These are phyloP conservation scores for Cymbopogon flexuosus DNA, from an alignment of 202 grass and related monocot genomes.

Conservation along the genomic window DNA sequence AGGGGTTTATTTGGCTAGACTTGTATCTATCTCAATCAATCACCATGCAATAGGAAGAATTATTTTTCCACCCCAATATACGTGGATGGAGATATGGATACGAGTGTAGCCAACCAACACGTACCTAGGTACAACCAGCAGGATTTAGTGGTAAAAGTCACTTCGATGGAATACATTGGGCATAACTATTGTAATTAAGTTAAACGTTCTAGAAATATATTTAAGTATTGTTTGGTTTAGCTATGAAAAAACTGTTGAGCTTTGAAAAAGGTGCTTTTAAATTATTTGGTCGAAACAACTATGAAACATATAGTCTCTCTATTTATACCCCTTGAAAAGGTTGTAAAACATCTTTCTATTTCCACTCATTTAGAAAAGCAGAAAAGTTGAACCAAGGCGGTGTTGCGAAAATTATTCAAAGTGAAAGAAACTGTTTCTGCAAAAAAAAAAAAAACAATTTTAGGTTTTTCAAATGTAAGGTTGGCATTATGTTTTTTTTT, in stretches of 20 bases:
- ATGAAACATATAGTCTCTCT: neutral
- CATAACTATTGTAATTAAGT: neutral
- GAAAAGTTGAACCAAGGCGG: too few species aligned
- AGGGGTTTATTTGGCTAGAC: too few species aligned
- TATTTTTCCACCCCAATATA: neutral
- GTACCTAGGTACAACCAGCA: rapidly evolving
- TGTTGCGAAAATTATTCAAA: too few species aligned
- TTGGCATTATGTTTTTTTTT: too few species aligned
- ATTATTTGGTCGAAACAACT: neutral
- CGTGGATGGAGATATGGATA: neutral
- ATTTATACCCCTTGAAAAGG: neutral
- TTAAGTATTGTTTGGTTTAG: neutral
- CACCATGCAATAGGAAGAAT: too few species aligned
- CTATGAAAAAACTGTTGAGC: neutral
- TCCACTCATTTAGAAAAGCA: neutral
- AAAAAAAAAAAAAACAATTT: too few species aligned
- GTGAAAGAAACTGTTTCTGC: too few species aligned
- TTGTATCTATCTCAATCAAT: too few species aligned
- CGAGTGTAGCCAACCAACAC: neutral
- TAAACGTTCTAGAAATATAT: neutral
- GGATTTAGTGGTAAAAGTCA: neutral
- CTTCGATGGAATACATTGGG: neutral
- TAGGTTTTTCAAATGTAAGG: too few species aligned
- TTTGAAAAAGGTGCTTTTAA: neutral
- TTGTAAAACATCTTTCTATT: neutral